Percentiles rank a stretch among this genome's conserved stretches.
Evolutionary conservation across 495 filamentous ascomycete species (phyloP).

Genomic region (Penicillium cataractarum): DNA sequence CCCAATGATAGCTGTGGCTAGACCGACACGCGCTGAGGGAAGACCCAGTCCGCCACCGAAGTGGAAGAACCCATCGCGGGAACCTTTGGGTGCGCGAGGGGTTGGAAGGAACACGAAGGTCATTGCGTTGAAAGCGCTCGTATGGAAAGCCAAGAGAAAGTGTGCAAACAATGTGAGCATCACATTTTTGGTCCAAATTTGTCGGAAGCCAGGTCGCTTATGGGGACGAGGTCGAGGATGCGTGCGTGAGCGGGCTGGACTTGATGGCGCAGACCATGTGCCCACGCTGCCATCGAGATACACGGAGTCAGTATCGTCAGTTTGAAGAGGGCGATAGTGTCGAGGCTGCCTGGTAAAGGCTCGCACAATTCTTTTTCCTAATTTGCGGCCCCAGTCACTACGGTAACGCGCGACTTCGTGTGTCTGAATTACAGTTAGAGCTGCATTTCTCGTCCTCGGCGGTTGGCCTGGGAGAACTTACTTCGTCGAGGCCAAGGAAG

Average conservation of each 20-base stretch:
- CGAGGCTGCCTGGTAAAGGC: slow-evolving; percentile 32
- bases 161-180: slow-evolving; percentile 64
- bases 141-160: slow-evolving; percentile 71
- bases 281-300: slow-evolving; percentile 35
- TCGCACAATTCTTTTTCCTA: slow-evolving; percentile 47
- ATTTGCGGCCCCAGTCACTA: slow-evolving; percentile 53
- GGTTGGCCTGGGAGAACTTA: slow-evolving; percentile 22
- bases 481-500: slow-evolving; percentile 63
- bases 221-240: slow-evolving; percentile 18
- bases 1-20: slow-evolving; percentile 71
- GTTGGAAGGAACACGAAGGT: slow-evolving; percentile 74
- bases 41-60: slow-evolving; percentile 77
- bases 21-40: slow-evolving; percentile 66
- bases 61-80: slow-evolving; percentile 55
- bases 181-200: slow-evolving; percentile 66
- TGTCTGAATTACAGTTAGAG: slow-evolving; percentile 37
- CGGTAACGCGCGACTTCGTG: slow-evolving; percentile 50
- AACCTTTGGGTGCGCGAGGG: slow-evolving; percentile 55
- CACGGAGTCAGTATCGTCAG: slow-evolving; percentile 36
- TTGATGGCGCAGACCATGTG: slow-evolving; percentile 35
- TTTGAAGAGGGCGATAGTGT: slow-evolving; percentile 36
- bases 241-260: slow-evolving; percentile 24
- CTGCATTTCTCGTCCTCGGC: background rate
- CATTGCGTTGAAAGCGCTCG: slow-evolving; percentile 73
- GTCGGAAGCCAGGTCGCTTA: slow-evolving; percentile 53